A percentile compares a stretch with the other conserved stretches of the same genome.
Evolutionary conservation across 371 early-diverging fungal species (phyloP).

Genomic region (Paraphysoderma sedebokerense): DNA sequence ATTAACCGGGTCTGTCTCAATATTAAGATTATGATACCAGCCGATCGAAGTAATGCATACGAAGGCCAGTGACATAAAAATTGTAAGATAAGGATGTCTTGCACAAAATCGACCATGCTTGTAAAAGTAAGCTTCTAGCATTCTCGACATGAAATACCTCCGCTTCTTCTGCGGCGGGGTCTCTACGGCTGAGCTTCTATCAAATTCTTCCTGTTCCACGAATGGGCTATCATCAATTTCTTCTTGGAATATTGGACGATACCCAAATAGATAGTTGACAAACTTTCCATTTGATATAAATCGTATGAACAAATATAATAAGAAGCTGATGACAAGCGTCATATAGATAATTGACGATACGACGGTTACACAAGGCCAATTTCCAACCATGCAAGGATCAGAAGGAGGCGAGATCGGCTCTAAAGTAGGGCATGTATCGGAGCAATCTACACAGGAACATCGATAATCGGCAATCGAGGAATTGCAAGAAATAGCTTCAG

Average conservation of each 20-base stretch:
- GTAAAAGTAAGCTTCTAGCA: conserved; percentile 48
- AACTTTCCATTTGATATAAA: too few species aligned
- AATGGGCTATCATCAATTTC: too few species aligned
- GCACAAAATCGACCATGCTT: conserved; percentile 44
- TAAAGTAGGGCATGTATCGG: conserved; percentile 33
- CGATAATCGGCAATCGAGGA: conserved; percentile 33
- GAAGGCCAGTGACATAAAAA: conserved; percentile 21
- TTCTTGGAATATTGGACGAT: too few species aligned
- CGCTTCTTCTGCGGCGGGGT: conserved; percentile 29
- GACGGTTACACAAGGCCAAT: conserved; percentile 39
- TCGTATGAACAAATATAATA: too few species aligned
- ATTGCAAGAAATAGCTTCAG: conserved; percentile 31
- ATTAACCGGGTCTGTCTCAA: conserved; percentile 40
- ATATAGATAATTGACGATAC: conserved; percentile 29
- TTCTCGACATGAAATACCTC: too few species aligned
- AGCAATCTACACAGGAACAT: conserved; percentile 58
- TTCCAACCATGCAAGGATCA: conserved; percentile 26
- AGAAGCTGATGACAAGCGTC: conserved; percentile 17
- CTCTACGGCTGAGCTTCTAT: too few species aligned
- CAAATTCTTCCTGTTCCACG: too few species aligned
- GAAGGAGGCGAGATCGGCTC: conserved; percentile 27
- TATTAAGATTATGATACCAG: too few species aligned
- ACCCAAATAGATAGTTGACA: too few species aligned
- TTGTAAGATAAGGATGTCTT: conserved; percentile 32
- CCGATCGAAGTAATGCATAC: conserved; percentile 39